These are phyloP conservation scores for Nasturtium officinale DNA, from an alignment of 345 rosid species.

Conservation along the genomic window DNA sequence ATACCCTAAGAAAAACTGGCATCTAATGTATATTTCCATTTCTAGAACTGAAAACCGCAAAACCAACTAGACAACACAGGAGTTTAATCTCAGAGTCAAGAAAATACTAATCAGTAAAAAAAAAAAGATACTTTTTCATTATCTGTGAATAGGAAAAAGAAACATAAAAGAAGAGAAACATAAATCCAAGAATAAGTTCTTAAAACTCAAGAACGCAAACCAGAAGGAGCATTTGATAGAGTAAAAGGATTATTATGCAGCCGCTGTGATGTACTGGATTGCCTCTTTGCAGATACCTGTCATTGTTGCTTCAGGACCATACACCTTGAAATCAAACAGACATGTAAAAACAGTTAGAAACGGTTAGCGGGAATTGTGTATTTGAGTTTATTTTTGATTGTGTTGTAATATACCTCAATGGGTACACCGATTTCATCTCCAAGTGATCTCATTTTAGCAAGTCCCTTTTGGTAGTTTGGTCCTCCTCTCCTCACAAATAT, in stretches of 20 bases:
- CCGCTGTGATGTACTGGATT: conserved; percentile 68
- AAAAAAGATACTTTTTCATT: background rate
- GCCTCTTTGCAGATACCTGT: conserved; percentile 97
- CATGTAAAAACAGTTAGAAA: conserved; percentile 1
- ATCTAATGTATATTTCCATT: too few species aligned
- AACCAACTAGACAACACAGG: too few species aligned
- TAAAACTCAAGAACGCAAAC: background rate
- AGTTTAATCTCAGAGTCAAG: background rate
- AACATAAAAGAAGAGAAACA: conserved; percentile 18
- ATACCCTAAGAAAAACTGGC: too few species aligned
- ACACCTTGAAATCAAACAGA: conserved; percentile 54
- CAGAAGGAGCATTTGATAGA: background rate
- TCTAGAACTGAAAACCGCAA: too few species aligned
- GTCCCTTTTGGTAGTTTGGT: conserved; percentile 95
- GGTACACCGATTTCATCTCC: conserved; percentile 95
- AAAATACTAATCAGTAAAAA: background rate
- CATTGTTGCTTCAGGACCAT: conserved; percentile 96
- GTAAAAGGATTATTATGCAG: conserved; percentile 52
- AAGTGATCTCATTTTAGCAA: conserved; percentile 84
- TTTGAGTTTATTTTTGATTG: background rate
- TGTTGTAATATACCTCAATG: conserved; percentile 60
- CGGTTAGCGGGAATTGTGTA: background rate
- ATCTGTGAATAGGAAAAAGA: background rate
- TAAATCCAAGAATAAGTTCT: conserved; percentile 14
- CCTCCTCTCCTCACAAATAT: conserved; percentile 75